phyloP scores from a whole-genome alignment of 2,329 filamentous ascomycete genomes.

The Neobulgaria alba region DNA sequence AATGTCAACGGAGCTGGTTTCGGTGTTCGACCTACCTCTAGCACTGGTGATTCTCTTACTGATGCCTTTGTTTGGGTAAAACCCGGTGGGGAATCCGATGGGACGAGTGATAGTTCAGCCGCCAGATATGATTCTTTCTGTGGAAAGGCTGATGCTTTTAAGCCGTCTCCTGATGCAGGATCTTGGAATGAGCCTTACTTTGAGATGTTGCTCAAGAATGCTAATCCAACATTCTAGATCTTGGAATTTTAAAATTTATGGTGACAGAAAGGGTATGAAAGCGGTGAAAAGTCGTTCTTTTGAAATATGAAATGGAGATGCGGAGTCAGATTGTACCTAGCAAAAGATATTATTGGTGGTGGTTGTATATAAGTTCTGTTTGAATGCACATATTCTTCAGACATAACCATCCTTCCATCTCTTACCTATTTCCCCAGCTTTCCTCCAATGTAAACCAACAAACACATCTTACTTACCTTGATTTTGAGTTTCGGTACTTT shows the following conservation, averaged over 20 bases:
- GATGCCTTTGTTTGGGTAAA: slow-evolving; percentile 31
- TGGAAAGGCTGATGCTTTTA: slow-evolving; percentile 34
- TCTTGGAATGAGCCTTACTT: slow-evolving; percentile 38
- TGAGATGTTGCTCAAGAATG: slow-evolving; percentile 35
- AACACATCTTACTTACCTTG: slow-evolving; percentile 22
- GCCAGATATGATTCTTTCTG: slow-evolving; percentile 42
- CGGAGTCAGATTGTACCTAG: not conserved
- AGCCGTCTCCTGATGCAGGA: slow-evolving; percentile 36
- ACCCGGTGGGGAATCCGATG: slow-evolving; percentile 29
- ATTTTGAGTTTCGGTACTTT: no score
- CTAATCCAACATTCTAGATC: slow-evolving; percentile 22
- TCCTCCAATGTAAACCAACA: slow-evolving; percentile 2
- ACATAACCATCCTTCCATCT: not conserved
- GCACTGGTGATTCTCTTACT: slow-evolving; percentile 19
- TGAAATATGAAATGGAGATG: not conserved
- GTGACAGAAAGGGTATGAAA: not conserved
- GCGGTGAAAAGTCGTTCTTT: not conserved
- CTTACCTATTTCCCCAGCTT: not conserved
- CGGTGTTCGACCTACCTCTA: slow-evolving; percentile 25
- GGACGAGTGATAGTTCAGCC: slow-evolving; percentile 27
- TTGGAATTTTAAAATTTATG: slow-evolving; percentile 1
- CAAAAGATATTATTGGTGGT: not conserved
- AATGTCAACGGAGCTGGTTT: slow-evolving; percentile 29
- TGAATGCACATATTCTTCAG: not conserved
- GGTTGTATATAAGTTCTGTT: not conserved